Evolutionary conservation across 768 basidiomycete genomes (phyloP), one percentile per base, ranked within the genome.

Genomic region (Exidia glandulosa): DNA sequence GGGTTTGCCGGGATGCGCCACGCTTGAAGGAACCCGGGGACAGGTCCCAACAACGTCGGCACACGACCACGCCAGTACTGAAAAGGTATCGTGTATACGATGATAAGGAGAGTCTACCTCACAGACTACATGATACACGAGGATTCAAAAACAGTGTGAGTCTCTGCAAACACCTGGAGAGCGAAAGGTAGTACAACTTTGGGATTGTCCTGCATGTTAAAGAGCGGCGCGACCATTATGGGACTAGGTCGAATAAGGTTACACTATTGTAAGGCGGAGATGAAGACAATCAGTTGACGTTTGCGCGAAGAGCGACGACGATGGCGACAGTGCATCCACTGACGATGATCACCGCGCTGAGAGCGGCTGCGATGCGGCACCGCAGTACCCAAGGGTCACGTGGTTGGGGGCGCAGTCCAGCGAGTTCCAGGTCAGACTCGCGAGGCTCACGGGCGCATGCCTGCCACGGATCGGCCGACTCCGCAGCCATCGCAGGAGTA

Each of bases 281-380:
- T 19, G 41, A 14, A 19, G 19, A 45, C 5, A 14, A 45, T 19
- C 41, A 14, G 5, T 19, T 23, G 41, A 14, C 19, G 41, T 45
- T 23, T 14, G 23, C 50, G 30, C 50, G 59, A n/a, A 74, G 74
- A 31, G 76, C 64, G 19, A 81, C 67, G 57, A 82, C 63, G 61
- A 86, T 64, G 25, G 78, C 73, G 36, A 74, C 80, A 45, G 86
- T 76, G 63, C 84, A 77, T 3, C 79, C 84, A 1, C 68, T 60
- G 23, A 68, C 30, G 2, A 80, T 78, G 75, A 76, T 72, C 64
- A 74, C 74, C 72, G 73, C 86, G 68, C 77, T 86, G 73, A 69
- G 77, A 72, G 83, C 81, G 73, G 67, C 86, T 67, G 77, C 88
- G 72, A 74, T 79, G 72, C 79, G 80, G 76, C 61, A 77, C 70